A percentile compares a stretch with the other conserved stretches of the same genome.
Conservation (phyloP, 164 flowering plant species). For the Amborella trichopoda region DNA sequence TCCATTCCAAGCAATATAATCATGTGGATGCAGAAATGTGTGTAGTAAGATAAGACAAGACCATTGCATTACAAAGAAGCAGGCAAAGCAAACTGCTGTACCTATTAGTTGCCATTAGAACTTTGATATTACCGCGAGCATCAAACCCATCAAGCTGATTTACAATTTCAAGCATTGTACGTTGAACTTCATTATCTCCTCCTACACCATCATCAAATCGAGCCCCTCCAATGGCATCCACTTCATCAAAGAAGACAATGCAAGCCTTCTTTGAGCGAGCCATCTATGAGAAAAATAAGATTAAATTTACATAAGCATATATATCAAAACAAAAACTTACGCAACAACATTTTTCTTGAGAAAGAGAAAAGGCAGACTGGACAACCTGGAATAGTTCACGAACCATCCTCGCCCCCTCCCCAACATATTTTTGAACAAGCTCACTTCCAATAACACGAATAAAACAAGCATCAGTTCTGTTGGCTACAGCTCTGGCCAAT, state of each 20-base stretch:
- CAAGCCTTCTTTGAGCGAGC: constrained; percentile 92
- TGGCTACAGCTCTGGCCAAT: constrained; percentile 95
- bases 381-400: constrained; percentile 89
- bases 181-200: constrained; percentile 88
- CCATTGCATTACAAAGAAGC: no score
- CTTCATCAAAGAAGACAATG: constrained; percentile 89
- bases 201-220: constrained; percentile 92
- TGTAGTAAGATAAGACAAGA: no score
- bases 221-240: constrained; percentile 94
- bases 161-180: constrained; percentile 95
- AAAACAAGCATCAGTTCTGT: constrained; percentile 95
- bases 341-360: neutral
- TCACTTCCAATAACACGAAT: constrained; percentile 98
- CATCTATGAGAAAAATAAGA: constrained; percentile 35
- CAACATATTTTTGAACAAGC: constrained; percentile 96
- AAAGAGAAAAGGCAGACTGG: neutral
- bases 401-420: constrained; percentile 98
- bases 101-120: constrained; percentile 97
- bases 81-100: no score
- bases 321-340: no score
- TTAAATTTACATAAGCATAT: no score
- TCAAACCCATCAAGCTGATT: constrained; percentile 94
- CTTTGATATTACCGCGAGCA: constrained; percentile 94
- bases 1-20: no score
- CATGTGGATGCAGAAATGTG: no score